Percentiles rank a stretch among this genome's conserved stretches.
These are phyloP conservation scores for Chenopodium album DNA, from an alignment of 148 eudicot species.

Conservation along the genomic window DNA sequence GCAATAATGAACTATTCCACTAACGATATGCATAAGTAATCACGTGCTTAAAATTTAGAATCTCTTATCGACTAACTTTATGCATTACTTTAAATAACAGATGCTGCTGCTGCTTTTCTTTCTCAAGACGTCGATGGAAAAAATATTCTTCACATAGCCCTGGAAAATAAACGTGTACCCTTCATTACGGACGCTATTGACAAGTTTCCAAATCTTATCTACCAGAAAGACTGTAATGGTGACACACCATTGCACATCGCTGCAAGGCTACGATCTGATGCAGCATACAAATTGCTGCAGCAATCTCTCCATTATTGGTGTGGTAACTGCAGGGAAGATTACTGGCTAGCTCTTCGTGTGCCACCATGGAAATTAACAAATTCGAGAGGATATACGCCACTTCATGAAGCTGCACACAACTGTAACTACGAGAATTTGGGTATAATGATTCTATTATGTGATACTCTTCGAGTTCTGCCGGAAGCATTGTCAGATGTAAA, in stretches of 20 bases:
- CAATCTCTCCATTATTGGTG: background rate
- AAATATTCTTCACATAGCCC: background rate
- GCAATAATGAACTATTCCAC: too few relatives aligned
- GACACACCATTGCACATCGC: slow-evolving; percentile 9
- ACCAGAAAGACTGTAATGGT: background rate
- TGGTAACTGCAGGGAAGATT: too few relatives aligned
- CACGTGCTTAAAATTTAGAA: too few relatives aligned
- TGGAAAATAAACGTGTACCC: background rate
- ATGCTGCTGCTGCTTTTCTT: too few relatives aligned
- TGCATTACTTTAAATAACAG: too few relatives aligned
- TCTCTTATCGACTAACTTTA: too few relatives aligned
- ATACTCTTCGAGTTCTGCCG: too few relatives aligned
- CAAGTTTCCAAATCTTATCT: background rate
- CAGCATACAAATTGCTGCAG: background rate
- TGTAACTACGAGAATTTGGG: background rate
- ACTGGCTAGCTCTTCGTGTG: background rate
- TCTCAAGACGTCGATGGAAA: background rate
- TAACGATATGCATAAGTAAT: too few relatives aligned
- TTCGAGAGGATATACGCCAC: slow-evolving; percentile 5
- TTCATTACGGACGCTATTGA: background rate
- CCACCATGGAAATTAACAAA: slow-evolving; percentile 14
- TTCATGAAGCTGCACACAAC: slow-evolving; percentile 17
- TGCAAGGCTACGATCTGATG: background rate
- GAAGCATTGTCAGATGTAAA: slow-evolving; percentile 9
- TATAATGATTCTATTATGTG: too few relatives aligned